Percentiles rank a stretch among this genome's conserved stretches.
These are phyloP conservation scores for Carpinus viminea DNA, from an alignment of 306 rosid genomes.

Conservation along the genomic window DNA sequence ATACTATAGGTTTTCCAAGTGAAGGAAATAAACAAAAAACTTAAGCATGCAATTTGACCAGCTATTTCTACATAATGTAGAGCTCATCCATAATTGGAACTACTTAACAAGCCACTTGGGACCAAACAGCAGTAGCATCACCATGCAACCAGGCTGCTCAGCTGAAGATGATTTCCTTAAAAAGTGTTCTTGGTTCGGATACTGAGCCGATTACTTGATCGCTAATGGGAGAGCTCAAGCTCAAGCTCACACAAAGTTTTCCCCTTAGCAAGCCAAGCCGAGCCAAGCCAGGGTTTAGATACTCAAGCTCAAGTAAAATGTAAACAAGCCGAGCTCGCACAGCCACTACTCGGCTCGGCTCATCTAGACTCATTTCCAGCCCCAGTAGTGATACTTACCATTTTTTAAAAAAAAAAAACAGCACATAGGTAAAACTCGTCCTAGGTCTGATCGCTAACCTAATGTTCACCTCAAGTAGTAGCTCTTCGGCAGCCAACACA, in stretches of 20 bases:
- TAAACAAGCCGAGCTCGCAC: too few species aligned
- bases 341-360: too few species aligned
- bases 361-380: too few species aligned
- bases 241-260: too few species aligned
- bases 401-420: too few species aligned
- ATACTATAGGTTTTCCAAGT: not conserved
- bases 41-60: not conserved
- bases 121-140: not conserved
- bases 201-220: not conserved
- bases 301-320: too few species aligned
- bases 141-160: not conserved
- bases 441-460: conserved; percentile 8
- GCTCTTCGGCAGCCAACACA: conserved; percentile 3
- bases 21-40: not conserved
- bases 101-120: not conserved
- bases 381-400: too few species aligned
- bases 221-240: too few species aligned
- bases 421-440: not conserved
- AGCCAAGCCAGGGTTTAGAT: too few species aligned
- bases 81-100: conserved; percentile 4
- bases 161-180: not conserved
- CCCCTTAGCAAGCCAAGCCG: too few species aligned
- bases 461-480: not conserved
- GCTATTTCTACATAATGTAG: conserved; percentile 9
- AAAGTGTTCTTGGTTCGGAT: too few species aligned